phyloP scores from a whole-genome alignment of 192 early-diverging fungal genomes.

The Backusella tarrabulga region DNA sequence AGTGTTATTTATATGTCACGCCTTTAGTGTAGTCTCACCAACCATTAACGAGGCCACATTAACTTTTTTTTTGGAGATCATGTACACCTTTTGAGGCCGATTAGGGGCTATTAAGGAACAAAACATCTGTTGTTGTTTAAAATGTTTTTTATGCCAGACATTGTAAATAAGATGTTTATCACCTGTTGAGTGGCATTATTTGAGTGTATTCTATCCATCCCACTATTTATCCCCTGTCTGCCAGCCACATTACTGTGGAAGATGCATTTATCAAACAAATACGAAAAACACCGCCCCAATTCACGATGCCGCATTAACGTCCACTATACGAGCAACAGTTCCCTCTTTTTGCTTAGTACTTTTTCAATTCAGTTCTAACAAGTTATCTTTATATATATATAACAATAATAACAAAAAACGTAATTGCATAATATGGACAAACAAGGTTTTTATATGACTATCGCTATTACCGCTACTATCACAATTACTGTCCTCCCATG shows the following conservation, averaged over 20 bases:
- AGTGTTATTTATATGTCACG: too few species aligned
- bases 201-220: background rate
- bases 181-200: background rate
- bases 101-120: too few species aligned
- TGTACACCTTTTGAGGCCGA: too few species aligned
- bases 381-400: background rate
- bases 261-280: too few species aligned
- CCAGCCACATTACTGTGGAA: background rate
- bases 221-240: background rate
- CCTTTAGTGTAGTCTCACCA: too few species aligned
- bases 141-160: too few species aligned
- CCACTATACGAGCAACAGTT: background rate
- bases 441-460: background rate
- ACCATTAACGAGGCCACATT: too few species aligned
- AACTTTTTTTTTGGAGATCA: too few species aligned
- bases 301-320: background rate
- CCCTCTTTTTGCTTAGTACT: background rate
- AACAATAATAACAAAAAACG: background rate
- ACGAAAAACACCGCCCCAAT: too few species aligned
- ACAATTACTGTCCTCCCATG: conserved; percentile 24
- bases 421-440: background rate
- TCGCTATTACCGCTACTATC: background rate
- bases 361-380: background rate
- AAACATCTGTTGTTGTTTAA: too few species aligned
- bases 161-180: background rate